Percentiles rank a stretch among this genome's conserved stretches.
Conservation (phyloP, 805 yeast species). For the Wickerhamomyces mucosus region DNA sequence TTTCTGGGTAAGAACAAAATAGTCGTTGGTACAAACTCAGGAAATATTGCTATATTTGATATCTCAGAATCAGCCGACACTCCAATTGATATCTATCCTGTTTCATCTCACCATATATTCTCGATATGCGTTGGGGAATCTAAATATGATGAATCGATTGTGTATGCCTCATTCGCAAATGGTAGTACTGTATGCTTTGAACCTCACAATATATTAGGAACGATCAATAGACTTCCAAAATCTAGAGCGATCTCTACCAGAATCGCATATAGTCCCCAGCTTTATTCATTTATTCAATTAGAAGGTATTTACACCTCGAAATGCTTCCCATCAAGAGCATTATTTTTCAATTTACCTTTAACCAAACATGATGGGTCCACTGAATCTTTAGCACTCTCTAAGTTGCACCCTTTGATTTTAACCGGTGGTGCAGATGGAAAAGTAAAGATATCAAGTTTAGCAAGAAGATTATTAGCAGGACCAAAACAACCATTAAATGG, state of each 20-base stretch:
- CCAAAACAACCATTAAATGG: conserved; percentile 20
- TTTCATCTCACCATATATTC: conserved; percentile 29
- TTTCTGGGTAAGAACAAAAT: conserved; percentile 29
- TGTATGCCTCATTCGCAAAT: conserved; percentile 31
- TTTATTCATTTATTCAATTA: conserved; percentile 28
- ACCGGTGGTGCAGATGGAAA: conserved; percentile 44
- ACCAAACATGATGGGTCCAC: conserved; percentile 32
- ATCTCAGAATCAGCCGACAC: conserved; percentile 18
- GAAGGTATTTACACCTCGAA: conserved; percentile 33
- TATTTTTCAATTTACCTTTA: conserved; percentile 24
- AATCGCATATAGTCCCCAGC: conserved; percentile 22
- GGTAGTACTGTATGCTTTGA: conserved; percentile 31
- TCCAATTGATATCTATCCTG: conserved; percentile 30
- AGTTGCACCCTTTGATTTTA: conserved; percentile 36
- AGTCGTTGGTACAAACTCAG: conserved; percentile 50
- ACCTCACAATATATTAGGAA: conserved; percentile 20
- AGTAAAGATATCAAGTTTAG: conserved; percentile 30
- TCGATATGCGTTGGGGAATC: conserved; percentile 27
- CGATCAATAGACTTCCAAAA: conserved; percentile 22
- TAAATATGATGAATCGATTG: conserved; percentile 21
- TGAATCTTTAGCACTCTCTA: conserved; percentile 30
- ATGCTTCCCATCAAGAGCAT: conserved; percentile 27
- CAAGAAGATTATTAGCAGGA: conserved; percentile 27
- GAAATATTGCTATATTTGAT: conserved; percentile 49
- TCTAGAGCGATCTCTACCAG: conserved; percentile 23